Evolutionary conservation across 176 grass and related monocot genomes (phyloP), one percentile per base, ranked within the genome.

Genomic region (Pontederia paniculata): DNA sequence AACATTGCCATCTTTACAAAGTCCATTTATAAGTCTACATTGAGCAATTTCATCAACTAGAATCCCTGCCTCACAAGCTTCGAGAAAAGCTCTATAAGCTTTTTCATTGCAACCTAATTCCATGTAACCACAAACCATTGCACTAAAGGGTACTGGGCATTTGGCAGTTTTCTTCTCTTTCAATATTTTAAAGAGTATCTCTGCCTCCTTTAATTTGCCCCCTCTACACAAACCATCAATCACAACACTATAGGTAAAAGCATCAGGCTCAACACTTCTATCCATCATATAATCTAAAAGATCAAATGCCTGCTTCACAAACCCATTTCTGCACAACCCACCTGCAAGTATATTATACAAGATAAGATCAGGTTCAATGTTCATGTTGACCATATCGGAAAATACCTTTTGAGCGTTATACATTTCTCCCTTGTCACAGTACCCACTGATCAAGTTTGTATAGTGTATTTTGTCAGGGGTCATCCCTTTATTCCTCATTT

Each of bases 71-170:
- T 77, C 22, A 55, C 66, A 60, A 80, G 80, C 66, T 70, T 66
- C 86, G 62, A 69, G 23, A 67, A 95, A 89, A 70, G 89, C 56
- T 45, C 55, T 37, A 42, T 78, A 77, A 67, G 89, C 85, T 77
- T 82, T 53, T 49, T 67, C 67, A 10, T 70, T 83, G 62, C 63
- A 80, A n/a, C 73, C 75, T 12, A 56, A 82, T 54, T 72, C 51
- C 65, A 95, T 73, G 77, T 89, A 95, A 31, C 89, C 89, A 70
- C 66, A 86, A 48, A 95, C 78, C 85, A 95, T 95, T 31, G 85
- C 66, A 76, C 89, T 89, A 46, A 77, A 85, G 62, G 86, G 10
- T 22, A 53, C 47, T 44, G 48, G 17, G 12, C 12, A 22, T 17
- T 72, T 57, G 17, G 57, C 57, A 60, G 61, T 72, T 72, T 59